Evolutionary conservation across 805 yeast species (phyloP).

Genomic region (Candida ulmi): DNA sequence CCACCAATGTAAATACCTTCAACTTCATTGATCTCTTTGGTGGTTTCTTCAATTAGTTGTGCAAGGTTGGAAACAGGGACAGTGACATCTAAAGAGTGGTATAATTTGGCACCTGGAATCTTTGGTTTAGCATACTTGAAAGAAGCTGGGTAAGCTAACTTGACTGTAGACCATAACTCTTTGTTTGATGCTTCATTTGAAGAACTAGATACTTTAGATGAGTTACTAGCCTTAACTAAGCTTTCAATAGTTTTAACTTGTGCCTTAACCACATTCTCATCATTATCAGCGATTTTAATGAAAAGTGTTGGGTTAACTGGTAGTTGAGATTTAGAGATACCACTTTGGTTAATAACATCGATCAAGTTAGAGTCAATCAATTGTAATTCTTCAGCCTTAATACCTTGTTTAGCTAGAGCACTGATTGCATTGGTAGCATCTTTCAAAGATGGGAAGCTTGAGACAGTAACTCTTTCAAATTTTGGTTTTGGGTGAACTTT

Average conservation of each 20-base stretch:
- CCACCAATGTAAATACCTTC: slow-evolving; percentile 51
- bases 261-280: slow-evolving; percentile 31
- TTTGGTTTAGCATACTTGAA: slow-evolving; percentile 51
- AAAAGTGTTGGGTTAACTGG: slow-evolving; percentile 49
- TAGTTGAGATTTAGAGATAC: slow-evolving; percentile 39
- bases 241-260: slow-evolving; percentile 43
- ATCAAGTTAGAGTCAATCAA: slow-evolving; percentile 64
- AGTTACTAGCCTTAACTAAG: slow-evolving; percentile 35
- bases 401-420: slow-evolving; percentile 51
- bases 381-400: slow-evolving; percentile 65
- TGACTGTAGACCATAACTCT: slow-evolving; percentile 68
- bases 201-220: slow-evolving; percentile 53
- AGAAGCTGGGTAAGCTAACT: slow-evolving; percentile 56
- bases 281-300: slow-evolving; percentile 52
- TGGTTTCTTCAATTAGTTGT: slow-evolving; percentile 50
- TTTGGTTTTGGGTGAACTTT: slow-evolving; percentile 57
- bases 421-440: slow-evolving; percentile 68
- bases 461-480: slow-evolving; percentile 57
- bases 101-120: slow-evolving; percentile 28
- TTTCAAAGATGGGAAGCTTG: slow-evolving; percentile 58
- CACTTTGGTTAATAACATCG: slow-evolving; percentile 51
- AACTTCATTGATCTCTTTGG: slow-evolving; percentile 45
- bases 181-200: slow-evolving; percentile 47
- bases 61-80: slow-evolving; percentile 68
- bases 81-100: slow-evolving; percentile 61